phyloP scores from a whole-genome alignment of 2,329 filamentous ascomycete genomes.

The Chrysosporium keratinophilum region DNA sequence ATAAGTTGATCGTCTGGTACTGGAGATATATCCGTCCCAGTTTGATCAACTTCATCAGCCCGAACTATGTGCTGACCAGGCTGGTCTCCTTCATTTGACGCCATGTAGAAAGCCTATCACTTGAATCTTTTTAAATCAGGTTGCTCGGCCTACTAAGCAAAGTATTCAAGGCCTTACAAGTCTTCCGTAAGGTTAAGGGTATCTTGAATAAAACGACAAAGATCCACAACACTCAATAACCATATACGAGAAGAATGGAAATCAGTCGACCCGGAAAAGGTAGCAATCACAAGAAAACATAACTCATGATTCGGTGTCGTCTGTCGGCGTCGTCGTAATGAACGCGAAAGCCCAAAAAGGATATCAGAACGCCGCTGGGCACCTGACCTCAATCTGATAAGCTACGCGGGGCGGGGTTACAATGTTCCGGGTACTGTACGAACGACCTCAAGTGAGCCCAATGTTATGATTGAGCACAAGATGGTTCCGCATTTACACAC shows the following conservation, averaged over 20 bases:
- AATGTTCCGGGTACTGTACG: slow-evolving; percentile 1
- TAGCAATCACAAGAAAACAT: too few species aligned
- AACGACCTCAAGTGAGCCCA: background rate
- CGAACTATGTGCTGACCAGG: slow-evolving; percentile 36
- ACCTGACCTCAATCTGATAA: slow-evolving; percentile 1
- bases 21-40: slow-evolving; percentile 38
- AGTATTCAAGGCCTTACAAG: background rate
- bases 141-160: background rate
- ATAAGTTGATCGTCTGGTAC: slow-evolving; percentile 37
- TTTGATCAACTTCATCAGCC: slow-evolving; percentile 42
- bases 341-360: background rate
- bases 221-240: background rate
- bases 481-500: background rate
- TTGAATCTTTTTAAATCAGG: background rate
- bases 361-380: background rate
- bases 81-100: slow-evolving; percentile 1
- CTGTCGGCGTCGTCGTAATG: too few species aligned
- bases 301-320: too few species aligned
- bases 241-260: background rate
- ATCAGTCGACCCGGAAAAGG: too few species aligned
- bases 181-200: background rate
- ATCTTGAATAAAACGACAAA: background rate
- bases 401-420: background rate
- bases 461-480: background rate
- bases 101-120: background rate